A percentile compares a stretch with the other conserved stretches of the same genome.
Conservation (phyloP, 2,329 filamentous ascomycete species). For the Xylariaceae sp. region DNA sequence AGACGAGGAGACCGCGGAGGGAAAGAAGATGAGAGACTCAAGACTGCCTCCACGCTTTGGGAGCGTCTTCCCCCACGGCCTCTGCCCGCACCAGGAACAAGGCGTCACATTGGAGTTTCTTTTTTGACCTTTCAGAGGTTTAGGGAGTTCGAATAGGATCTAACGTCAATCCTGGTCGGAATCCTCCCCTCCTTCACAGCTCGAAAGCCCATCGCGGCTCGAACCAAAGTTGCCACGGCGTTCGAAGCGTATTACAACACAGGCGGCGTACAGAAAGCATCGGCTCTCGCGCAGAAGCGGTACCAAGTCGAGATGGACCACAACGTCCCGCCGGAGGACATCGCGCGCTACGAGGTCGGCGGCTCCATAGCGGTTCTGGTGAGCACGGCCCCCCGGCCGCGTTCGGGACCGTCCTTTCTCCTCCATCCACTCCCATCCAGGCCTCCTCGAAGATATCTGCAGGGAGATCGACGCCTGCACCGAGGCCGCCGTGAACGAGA, state of each 20-base stretch:
- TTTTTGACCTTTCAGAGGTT: too few species aligned
- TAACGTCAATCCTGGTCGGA: constrained; percentile 16
- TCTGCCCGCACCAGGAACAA: too few species aligned
- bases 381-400: constrained; percentile 30
- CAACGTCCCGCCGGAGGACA: constrained; percentile 27
- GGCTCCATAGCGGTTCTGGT: constrained; percentile 31
- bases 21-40: too few species aligned
- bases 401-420: constrained; percentile 33
- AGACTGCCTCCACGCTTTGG: too few species aligned
- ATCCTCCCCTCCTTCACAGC: constrained; percentile 23
- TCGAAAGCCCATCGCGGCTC: constrained; percentile 23
- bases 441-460: constrained; percentile 24
- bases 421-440: constrained; percentile 24
- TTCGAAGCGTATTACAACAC: constrained; percentile 29
- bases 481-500: constrained; percentile 6
- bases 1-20: too few species aligned
- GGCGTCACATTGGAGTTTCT: too few species aligned
- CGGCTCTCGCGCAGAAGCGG: constrained; percentile 28
- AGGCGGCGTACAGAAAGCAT: constrained; percentile 30
- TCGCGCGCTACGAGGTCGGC: constrained; percentile 33
- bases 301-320: constrained; percentile 23
- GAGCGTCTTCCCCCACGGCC: too few species aligned
- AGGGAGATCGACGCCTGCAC: constrained; percentile 19
- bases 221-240: constrained; percentile 24
- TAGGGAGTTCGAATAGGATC: constrained; percentile 17